Base-by-base conservation (phyloP, 2,329 filamentous ascomycete species). In the Ceratocystis ficicola region DNA sequence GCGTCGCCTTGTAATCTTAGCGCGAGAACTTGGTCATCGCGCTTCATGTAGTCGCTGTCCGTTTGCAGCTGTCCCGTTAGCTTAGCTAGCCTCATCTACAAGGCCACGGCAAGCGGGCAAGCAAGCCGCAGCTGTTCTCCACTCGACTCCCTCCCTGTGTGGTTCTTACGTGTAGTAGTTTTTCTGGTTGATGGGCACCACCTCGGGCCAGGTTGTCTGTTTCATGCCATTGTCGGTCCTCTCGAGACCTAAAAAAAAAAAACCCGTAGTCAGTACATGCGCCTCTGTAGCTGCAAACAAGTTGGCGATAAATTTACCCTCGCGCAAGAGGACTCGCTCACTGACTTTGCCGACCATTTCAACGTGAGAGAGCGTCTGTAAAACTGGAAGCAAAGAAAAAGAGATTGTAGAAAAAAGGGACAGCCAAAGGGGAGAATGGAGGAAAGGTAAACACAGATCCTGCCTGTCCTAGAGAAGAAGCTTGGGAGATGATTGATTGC, bases 171-270 rank as follows among this genome's bases (percentile, higher is more conserved):
- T 96, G 75, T 96, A 96, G 76, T 99, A 99, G 76, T 99, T 99
- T 79, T 99, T 99, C 76, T 99, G 94, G 74, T 99, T 99, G 77
- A 99, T 99, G 72, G 94, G 90, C 55, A 84, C 82, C 67, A 96
- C 86, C 73, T 94, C 88, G 8, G 94, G 93, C 93, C 94, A 99
- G 75, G 83, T 95, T 61, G 91, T 89, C 73, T 94, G 84, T 73
- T 92, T 94, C 87, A 99, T 93, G 77, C 93, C 92, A 83, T 99
- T 99, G 80, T 99, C 94, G 68, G 94, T 97, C 74, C 93, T 85
- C 78, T 95, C 90, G 70, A 99, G 85, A 70, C 94, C 93, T 96
- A 74, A 7, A 44, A 41, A 74, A 7, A 44, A 41, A 41, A 41
- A 1, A 41, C 1, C 10, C 10, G 36, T 41, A 41, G 32, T 15